Percentiles rank a stretch among this genome's conserved stretches.
phyloP scores from a whole-genome alignment of 2,329 filamentous ascomycete genomes.

The Phialophora chinensis region DNA sequence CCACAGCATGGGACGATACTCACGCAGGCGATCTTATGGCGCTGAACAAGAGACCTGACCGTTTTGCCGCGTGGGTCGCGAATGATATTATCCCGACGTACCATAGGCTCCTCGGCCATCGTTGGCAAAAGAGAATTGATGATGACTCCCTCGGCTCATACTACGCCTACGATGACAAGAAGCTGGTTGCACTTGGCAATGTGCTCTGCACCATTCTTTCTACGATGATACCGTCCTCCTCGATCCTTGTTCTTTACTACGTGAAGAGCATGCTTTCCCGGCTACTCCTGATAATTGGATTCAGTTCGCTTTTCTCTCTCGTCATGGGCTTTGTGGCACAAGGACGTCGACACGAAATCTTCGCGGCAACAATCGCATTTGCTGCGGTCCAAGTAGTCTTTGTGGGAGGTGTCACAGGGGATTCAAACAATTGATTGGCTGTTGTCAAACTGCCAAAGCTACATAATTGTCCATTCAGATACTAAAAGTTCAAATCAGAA shows the following conservation, averaged over 20 bases:
- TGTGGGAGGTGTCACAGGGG: slow-evolving; percentile 11
- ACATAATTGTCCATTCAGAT: background rate
- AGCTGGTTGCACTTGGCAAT: slow-evolving; percentile 10
- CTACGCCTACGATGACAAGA: slow-evolving; percentile 14
- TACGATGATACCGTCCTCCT: slow-evolving; percentile 9
- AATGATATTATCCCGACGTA: slow-evolving; percentile 11
- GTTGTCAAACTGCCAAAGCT: background rate
- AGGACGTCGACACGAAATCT: slow-evolving; percentile 17
- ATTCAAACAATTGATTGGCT: background rate
- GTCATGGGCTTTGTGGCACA: slow-evolving; percentile 16
- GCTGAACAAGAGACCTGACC: slow-evolving; percentile 13
- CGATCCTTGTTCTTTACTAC: slow-evolving; percentile 21
- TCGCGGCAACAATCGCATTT: slow-evolving; percentile 21
- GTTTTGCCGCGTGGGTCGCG: slow-evolving; percentile 16
- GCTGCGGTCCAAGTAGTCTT: slow-evolving; percentile 16
- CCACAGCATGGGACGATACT: slow-evolving; percentile 11
- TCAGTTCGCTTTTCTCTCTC: slow-evolving; percentile 18
- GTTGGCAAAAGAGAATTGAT: slow-evolving; percentile 16
- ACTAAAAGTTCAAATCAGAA: background rate
- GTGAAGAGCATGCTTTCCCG: slow-evolving; percentile 16
- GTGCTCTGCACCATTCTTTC: slow-evolving; percentile 23
- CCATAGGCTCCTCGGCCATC: slow-evolving; percentile 15
- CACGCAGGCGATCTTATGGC: slow-evolving; percentile 15
- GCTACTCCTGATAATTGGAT: slow-evolving; percentile 17
- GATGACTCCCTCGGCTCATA: background rate